Percentiles rank a stretch among this genome's conserved stretches.
These are phyloP conservation scores for Tieghemiomyces parasiticus DNA, from an alignment of 192 early-diverging fungal genomes.

Conservation along the genomic window DNA sequence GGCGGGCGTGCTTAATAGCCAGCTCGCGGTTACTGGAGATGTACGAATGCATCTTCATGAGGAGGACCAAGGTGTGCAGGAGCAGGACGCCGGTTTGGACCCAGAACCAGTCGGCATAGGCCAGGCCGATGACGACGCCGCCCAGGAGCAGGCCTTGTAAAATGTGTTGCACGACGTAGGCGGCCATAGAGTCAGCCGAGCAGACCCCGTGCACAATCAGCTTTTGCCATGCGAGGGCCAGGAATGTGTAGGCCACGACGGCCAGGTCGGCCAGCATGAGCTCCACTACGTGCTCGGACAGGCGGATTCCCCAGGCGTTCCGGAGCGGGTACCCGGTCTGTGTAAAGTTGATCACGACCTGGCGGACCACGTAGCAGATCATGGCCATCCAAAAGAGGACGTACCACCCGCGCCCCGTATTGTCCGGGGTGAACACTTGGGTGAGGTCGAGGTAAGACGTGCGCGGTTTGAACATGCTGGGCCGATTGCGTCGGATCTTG, in stretches of 20 bases:
- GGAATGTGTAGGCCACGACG: constrained; percentile 47
- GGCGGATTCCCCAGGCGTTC: constrained; percentile 33
- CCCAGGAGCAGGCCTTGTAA: constrained; percentile 43
- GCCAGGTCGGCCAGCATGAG: constrained; percentile 56
- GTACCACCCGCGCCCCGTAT: constrained; percentile 51
- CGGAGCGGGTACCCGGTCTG: constrained; percentile 32
- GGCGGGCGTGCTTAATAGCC: constrained; percentile 26
- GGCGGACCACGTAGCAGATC: constrained; percentile 47
- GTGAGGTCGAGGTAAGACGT: not conserved
- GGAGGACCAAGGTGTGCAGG: constrained; percentile 77
- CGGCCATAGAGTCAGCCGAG: constrained; percentile 24
- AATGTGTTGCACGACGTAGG: constrained; percentile 41
- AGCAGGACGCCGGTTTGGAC: constrained; percentile 77
- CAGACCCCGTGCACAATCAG: constrained; percentile 32
- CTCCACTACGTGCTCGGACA: constrained; percentile 43
- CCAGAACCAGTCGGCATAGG: constrained; percentile 67
- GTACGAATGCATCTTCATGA: constrained; percentile 98
- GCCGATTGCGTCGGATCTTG: too few species aligned
- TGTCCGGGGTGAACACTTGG: constrained; percentile 5
- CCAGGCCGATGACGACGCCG: constrained; percentile 38
- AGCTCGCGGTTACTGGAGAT: constrained; percentile 62
- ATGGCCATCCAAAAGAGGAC: constrained; percentile 74
- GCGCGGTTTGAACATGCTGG: constrained; percentile 8
- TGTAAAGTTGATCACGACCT: constrained; percentile 33
- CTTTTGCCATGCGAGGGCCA: constrained; percentile 45